Evolutionary conservation across 345 rosid genomes (phyloP), one percentile per base, ranked within the genome.

Genomic region (Kernera saxatilis): DNA sequence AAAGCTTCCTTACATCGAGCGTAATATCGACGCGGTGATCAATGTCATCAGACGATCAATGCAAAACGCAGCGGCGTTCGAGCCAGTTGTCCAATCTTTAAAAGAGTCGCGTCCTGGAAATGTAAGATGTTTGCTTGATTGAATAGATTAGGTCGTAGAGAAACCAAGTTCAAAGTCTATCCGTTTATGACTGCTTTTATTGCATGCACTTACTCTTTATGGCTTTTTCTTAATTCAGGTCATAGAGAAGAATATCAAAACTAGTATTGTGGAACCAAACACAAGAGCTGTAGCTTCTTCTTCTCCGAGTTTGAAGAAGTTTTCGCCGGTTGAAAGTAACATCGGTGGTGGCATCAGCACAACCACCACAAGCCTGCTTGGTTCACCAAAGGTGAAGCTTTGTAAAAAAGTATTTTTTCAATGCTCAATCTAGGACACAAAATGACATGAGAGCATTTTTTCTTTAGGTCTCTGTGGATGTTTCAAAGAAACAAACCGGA

Each of bases 41-140:
- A 83, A 63, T 74, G 81, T 91, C 61, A 84, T 91, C 41, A 83
- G 86, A 78, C 84, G 76, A 69, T 75, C 92, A 65, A 78, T 89
- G 85, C 90, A 80, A 77, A 87, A 85, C 74, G 81, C 90, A 60
- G 69, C 84, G 37, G 79, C 85, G 15, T 93, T 85, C 65, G 97
- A 89, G 84, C 80, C 83, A 50, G 73, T 79, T 73, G 94, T 75
- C 71, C 83, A 80, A 66, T 81, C 60, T 32, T 73, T 91, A 67
- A 80, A 80, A 75, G 80, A 78, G 55, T 70, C 62, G 19, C 72
- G 48, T n/a, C 25, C 52, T 30, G 76, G 45, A 83, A 69, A 59
- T 2, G 93, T 92, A 86, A 86, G 89, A 48, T 22, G 6, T 23
- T 19, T 29, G 15, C 54, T 8, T 55, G 45, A 56, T 56, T 45